Evolutionary conservation across 331 rosid species (phyloP), one percentile per base, ranked within the genome.

Genomic region (Phaseolus coccineus): DNA sequence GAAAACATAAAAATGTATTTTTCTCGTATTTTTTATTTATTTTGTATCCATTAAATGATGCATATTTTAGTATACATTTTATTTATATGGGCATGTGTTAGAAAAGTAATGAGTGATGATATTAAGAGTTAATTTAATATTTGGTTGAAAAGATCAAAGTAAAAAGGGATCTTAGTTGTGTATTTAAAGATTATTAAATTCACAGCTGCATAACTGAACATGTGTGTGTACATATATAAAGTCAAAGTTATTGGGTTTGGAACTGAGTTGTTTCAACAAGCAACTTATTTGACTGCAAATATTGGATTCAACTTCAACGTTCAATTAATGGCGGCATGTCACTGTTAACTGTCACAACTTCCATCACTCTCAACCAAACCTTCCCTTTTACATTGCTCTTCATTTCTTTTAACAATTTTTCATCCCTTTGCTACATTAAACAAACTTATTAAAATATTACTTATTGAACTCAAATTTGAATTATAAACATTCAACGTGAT

Each of bases 321-420:
- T 78, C 77, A 78, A 78, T 31, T 2, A 69, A 57, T 69, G 35
- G 68, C 70, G 76, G 69, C 81, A 53, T 3, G 16, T 68, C 58
- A 5, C 33, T 67, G 27, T 78, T 68, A 77, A 11, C 61, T 8
- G 47, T 42, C 9, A 42, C 13, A 42, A 42, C 12, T 44, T 68
- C 48, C 6, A 9, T 55, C 76, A 27, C 28, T 67, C 59, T 28
- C 75, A 30, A 51, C 62, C 5, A 40, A 37, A 65, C 28, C 66
- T 13, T 13, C 9, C 22, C 1, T 28, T 58, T 25, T 25, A 25
- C 64, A 25, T 10, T 25, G 35, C 39, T 6, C 27, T 12, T 59
- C 37, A 33, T 30, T 19, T 30, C 22, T 62, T 62, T 59, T 59
- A 52, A n/a, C 42, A 37, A 37, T 6, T 37, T 37, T 37, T 37